Evolutionary conservation across 345 rosid genomes (phyloP).

Genomic region (Dipteronia dyeriana): DNA sequence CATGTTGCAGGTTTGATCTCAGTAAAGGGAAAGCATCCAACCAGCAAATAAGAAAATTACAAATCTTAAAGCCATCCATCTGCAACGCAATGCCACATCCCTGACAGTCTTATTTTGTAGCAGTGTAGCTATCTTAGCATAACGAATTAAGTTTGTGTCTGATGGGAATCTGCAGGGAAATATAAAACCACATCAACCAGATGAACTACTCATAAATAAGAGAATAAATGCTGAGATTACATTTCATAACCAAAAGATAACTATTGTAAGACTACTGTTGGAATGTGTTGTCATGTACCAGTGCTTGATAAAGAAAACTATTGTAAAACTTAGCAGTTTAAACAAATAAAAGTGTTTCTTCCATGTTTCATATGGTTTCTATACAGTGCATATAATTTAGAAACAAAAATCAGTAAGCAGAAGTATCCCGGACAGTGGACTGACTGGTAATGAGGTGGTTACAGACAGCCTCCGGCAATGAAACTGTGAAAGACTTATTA

Average conservation of each 20-base stretch:
- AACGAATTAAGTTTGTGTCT: slow-evolving; percentile 41
- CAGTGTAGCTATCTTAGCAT: slow-evolving; percentile 63
- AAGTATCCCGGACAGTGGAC: not conserved
- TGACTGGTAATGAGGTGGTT: not conserved
- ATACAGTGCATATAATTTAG: not conserved
- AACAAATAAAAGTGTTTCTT: not conserved
- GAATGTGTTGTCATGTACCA: too few species aligned
- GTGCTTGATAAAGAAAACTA: not conserved
- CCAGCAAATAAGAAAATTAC: not conserved
- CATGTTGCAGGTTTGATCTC: not conserved
- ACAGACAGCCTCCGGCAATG: not conserved
- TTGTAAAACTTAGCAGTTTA: not conserved
- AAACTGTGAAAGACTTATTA: not conserved
- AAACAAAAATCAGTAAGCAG: not conserved
- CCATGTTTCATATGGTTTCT: not conserved
- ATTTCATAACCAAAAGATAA: too few species aligned
- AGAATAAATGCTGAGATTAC: too few species aligned
- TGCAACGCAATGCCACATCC: slow-evolving; percentile 80
- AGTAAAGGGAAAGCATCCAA: slow-evolving; percentile 12
- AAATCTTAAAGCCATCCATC: slow-evolving; percentile 61
- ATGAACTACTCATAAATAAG: not conserved
- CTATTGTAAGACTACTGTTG: too few species aligned
- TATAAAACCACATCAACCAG: not conserved
- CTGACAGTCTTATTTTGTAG: slow-evolving; percentile 61
- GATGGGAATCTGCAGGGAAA: slow-evolving; percentile 45